Conservation (phyloP, 2,329 filamentous ascomycete species). For the Fusarium drepaniforme region DNA sequence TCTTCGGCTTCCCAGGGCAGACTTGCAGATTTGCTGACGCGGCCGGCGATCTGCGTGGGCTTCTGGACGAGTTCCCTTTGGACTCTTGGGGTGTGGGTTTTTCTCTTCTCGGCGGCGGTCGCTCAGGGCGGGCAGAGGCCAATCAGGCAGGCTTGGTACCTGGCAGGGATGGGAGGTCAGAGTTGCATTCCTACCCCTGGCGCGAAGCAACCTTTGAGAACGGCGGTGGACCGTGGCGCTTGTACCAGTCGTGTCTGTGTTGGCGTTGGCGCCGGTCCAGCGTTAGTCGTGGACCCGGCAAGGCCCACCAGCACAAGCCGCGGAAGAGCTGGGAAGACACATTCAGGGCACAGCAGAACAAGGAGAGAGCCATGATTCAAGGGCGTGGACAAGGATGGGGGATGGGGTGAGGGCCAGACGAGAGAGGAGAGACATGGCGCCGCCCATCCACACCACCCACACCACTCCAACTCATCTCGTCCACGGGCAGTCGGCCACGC, state of each 20-base stretch:
- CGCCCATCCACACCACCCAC: conserved; percentile 25
- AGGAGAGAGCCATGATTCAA: conserved; percentile 18
- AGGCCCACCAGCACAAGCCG: conserved; percentile 30
- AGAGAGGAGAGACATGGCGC: conserved; percentile 34
- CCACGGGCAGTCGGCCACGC: conserved; percentile 31
- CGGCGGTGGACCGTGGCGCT: conserved; percentile 32
- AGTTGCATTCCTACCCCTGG: conserved; percentile 18
- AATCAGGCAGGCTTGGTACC: conserved; percentile 39
- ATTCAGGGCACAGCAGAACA: conserved; percentile 10
- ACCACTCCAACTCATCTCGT: conserved; percentile 15
- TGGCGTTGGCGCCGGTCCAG: conserved; percentile 33
- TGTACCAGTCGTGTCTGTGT: conserved; percentile 32
- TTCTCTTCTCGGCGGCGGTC: conserved; percentile 7
- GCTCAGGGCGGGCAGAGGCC: conserved; percentile 23
- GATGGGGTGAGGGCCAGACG: conserved; percentile 23
- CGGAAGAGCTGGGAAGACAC: conserved; percentile 3
- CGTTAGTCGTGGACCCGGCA: neutral
- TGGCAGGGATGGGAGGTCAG: conserved; percentile 34
- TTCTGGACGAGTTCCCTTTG: conserved; percentile 11
- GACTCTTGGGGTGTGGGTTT: neutral
- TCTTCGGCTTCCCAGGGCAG: conserved; percentile 23
- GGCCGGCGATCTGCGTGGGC: conserved; percentile 33
- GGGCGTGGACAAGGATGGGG: conserved; percentile 18
- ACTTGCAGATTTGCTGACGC: conserved; percentile 32
- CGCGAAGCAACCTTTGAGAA: conserved; percentile 30